Percentiles rank a stretch among this genome's conserved stretches.
These are phyloP conservation scores for Melaleuca alternifolia DNA, from an alignment of 345 rosid species.

Conservation along the genomic window DNA sequence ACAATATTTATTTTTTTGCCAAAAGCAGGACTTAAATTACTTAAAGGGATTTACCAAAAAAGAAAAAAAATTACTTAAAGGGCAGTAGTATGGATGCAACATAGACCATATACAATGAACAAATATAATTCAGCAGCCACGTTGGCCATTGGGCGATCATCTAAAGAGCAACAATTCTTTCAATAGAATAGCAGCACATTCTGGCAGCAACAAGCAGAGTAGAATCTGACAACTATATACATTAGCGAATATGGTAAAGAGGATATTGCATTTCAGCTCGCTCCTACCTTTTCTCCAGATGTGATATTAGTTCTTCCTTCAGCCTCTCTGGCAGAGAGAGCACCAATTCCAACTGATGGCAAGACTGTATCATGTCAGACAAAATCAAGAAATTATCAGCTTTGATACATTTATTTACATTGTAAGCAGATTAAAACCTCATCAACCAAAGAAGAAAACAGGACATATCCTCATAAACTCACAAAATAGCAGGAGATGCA, in stretches of 20 bases:
- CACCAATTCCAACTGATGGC: constrained; percentile 95
- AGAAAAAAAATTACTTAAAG: no score
- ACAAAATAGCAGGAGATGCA: no score
- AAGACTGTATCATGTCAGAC: constrained; percentile 32
- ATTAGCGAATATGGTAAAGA: background rate
- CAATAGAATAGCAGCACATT: background rate
- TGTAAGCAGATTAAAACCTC: background rate
- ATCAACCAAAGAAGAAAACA: background rate
- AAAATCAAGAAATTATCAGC: background rate
- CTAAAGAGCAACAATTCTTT: background rate
- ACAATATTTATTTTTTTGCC: background rate
- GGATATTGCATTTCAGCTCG: background rate
- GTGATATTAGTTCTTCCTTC: constrained; percentile 87
- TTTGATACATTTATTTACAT: background rate
- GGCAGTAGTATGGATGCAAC: background rate
- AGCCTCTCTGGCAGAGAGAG: constrained; percentile 92
- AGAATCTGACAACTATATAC: background rate
- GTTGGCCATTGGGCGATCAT: background rate
- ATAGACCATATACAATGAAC: background rate
- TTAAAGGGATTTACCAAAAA: no score
- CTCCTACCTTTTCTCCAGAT: constrained; percentile 77
- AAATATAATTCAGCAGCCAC: background rate
- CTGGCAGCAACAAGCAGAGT: background rate
- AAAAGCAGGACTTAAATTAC: background rate
- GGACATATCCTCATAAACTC: background rate